Evolutionary conservation across 257 asterid genomes (phyloP).

Genomic region (Solanum piurae): DNA sequence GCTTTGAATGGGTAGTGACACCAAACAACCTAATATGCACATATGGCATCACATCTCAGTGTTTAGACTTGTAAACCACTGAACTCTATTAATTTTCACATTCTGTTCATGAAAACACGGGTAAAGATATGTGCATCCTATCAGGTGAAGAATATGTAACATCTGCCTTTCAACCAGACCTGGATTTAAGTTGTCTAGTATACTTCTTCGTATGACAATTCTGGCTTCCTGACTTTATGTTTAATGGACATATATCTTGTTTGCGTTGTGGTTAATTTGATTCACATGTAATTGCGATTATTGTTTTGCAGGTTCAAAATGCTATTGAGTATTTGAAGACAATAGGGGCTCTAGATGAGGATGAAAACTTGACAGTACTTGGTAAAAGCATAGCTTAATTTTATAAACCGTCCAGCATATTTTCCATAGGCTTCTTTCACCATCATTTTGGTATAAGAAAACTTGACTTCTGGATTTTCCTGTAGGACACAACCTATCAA

Average conservation of each 20-base stretch:
- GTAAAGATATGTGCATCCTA: background rate
- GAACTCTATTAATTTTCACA: background rate
- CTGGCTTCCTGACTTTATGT: background rate
- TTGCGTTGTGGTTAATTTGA: slow-evolving; percentile 6
- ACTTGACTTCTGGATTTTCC: slow-evolving; percentile 5
- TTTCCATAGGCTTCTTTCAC: background rate
- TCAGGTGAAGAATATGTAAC: background rate
- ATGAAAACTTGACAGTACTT: slow-evolving; percentile 70
- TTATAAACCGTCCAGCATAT: background rate
- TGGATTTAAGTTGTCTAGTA: background rate
- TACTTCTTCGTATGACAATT: background rate
- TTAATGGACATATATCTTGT: background rate
- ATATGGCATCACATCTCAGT: background rate
- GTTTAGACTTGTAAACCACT: background rate
- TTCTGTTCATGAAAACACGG: background rate
- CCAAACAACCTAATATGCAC: background rate
- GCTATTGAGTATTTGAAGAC: slow-evolving; percentile 73
- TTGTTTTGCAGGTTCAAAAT: slow-evolving; percentile 70
- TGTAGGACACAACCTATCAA: slow-evolving; percentile 69
- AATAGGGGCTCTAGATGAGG: slow-evolving; percentile 86
- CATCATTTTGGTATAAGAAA: background rate
- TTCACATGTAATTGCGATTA: background rate
- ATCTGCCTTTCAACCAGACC: background rate
- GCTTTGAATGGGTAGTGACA: background rate
- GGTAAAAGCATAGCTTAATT: slow-evolving; percentile 31